A percentile compares a stretch with the other conserved stretches of the same genome.
Evolutionary conservation across 495 filamentous ascomycete species (phyloP).

Genomic region (Aspergillus panamensis): DNA sequence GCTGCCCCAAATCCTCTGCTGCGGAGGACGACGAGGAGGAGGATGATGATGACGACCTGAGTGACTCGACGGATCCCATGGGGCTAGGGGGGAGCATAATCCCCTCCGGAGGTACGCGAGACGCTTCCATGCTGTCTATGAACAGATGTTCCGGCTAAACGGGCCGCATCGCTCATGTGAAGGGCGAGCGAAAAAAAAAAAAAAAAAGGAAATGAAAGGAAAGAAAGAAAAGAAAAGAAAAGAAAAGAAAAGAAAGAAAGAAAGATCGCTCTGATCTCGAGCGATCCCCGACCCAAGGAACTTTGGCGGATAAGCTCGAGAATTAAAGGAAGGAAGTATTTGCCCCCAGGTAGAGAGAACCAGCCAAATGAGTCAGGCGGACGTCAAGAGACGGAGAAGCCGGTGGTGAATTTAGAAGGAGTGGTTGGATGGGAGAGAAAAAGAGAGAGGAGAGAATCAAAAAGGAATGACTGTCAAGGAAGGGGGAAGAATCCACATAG

Average conservation of each 20-base stretch:
- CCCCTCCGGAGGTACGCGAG: conserved; percentile 30
- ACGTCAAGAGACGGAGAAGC: neutral
- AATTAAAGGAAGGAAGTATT: neutral
- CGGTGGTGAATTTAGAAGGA: neutral
- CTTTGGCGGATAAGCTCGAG: conserved; percentile 1
- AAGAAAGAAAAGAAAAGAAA: too few species aligned
- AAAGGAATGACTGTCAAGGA: conserved; percentile 9
- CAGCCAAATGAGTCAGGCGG: neutral
- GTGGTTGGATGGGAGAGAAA: neutral
- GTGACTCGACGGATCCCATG: conserved; percentile 22
- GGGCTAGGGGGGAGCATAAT: conserved; percentile 33
- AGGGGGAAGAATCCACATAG: neutral
- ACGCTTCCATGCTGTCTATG: conserved; percentile 33
- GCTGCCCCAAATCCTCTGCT: conserved; percentile 20
- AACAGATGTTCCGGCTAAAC: conserved; percentile 16
- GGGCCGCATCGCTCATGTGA: conserved; percentile 22
- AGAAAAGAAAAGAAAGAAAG: too few species aligned
- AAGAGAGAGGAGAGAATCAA: conserved; percentile 5
- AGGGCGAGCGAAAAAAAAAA: conserved; percentile 5
- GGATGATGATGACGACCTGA: conserved; percentile 21
- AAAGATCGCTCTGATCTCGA: too few species aligned
- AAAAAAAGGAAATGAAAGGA: too few species aligned
- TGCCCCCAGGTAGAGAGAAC: neutral
- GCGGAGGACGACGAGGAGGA: conserved; percentile 24
- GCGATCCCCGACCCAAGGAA: neutral